Conservation (phyloP, 2,329 filamentous ascomycete genomes). For the Fusarium sp. region DNA sequence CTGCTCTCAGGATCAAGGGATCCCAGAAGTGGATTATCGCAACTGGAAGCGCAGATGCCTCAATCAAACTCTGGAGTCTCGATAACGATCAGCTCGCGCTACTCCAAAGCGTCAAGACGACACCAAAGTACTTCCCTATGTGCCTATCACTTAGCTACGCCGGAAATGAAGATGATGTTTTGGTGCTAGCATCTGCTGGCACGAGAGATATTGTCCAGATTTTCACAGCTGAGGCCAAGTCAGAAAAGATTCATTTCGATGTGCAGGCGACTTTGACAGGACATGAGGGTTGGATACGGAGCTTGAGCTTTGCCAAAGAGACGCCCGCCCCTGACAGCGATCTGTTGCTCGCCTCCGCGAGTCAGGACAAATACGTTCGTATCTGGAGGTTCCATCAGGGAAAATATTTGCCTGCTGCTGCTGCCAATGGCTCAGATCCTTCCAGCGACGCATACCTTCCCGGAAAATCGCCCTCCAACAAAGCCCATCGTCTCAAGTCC, state of each 20-base stretch:
- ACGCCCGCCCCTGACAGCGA: conserved; percentile 68
- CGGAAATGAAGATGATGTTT: conserved; percentile 61
- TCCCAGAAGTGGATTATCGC: conserved; percentile 67
- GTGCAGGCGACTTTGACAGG: conserved; percentile 83
- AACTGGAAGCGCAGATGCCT: conserved; percentile 85
- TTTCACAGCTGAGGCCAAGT: conserved; percentile 68
- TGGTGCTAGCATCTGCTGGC: conserved; percentile 85
- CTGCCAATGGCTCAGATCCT: conserved; percentile 67
- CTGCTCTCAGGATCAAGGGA: conserved; percentile 54
- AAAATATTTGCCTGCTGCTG: conserved; percentile 70
- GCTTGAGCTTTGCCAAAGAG: conserved; percentile 81
- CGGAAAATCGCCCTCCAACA: conserved; percentile 86
- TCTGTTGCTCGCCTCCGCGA: conserved; percentile 88
- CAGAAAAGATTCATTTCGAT: conserved; percentile 66
- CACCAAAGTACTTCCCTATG: conserved; percentile 85
- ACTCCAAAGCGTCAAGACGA: conserved; percentile 77
- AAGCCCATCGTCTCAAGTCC: conserved; percentile 81
- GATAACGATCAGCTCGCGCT: conserved; percentile 62
- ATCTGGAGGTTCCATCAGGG: conserved; percentile 89
- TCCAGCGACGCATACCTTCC: conserved; percentile 69
- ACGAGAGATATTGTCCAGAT: conserved; percentile 87
- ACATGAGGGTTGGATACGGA: conserved; percentile 95
- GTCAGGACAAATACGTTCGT: conserved; percentile 96
- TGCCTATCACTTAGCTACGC: conserved; percentile 77
- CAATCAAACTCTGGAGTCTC: conserved; percentile 77